phyloP scores from a whole-genome alignment of 1,139 yeast genomes.

The Waltiozyma sp. region DNA sequence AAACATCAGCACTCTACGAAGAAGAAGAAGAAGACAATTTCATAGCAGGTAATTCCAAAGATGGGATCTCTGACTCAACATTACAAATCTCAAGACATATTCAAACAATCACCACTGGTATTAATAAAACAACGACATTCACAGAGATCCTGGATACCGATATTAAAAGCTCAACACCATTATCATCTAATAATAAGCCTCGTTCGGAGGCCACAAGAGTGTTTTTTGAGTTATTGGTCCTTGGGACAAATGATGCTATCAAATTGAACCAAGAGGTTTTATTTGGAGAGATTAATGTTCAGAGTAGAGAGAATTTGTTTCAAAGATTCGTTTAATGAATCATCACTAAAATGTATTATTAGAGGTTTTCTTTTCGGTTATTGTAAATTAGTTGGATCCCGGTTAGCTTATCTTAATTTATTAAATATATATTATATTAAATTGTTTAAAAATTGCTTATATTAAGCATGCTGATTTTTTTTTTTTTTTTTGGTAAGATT shows the following conservation, averaged over 20 bases:
- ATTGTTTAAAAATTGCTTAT: too few relatives aligned
- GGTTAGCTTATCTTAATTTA: too few relatives aligned
- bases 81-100: constrained; percentile 44
- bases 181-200: constrained; percentile 23
- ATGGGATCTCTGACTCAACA: constrained; percentile 35
- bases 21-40: constrained; percentile 13
- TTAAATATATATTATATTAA: too few relatives aligned
- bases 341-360: too few relatives aligned
- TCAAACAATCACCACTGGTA: constrained; percentile 22
- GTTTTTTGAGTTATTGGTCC: constrained; percentile 73
- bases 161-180: constrained; percentile 16
- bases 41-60: constrained; percentile 7
- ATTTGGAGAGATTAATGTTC: constrained; percentile 49
- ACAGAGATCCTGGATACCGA: constrained; percentile 33
- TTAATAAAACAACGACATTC: constrained; percentile 23
- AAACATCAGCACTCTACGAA: constrained; percentile 6
- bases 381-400: too few relatives aligned
- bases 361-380: too few relatives aligned
- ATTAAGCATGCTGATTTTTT: too few relatives aligned
- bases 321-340: neutral
- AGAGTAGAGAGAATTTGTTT: constrained; percentile 22
- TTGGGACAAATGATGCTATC: constrained; percentile 72
- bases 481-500: too few relatives aligned
- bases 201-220: constrained; percentile 59
- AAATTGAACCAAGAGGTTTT: constrained; percentile 47